These are phyloP conservation scores for Chrysophaeum taylorii DNA, from an alignment of 352 stramenopile species.

Conservation along the genomic window DNA sequence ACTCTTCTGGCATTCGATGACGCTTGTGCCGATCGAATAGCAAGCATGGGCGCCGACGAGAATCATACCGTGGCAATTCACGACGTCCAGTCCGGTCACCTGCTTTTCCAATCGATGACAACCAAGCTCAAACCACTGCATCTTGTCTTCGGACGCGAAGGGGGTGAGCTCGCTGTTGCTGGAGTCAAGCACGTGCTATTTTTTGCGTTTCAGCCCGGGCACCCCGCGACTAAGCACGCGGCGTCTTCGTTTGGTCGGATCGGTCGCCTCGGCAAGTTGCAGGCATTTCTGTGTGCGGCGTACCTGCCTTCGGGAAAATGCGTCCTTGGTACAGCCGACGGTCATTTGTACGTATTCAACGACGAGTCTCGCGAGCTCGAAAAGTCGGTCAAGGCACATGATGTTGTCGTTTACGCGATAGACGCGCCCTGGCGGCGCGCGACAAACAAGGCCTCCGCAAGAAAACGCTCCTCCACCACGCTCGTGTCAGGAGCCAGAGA, in stretches of 20 bases:
- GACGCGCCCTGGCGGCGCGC: constrained; percentile 1
- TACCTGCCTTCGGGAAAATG: constrained; percentile 17
- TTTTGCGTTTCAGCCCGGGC: constrained; percentile 2
- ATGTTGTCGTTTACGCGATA: constrained; percentile 1
- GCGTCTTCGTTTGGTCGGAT: not conserved
- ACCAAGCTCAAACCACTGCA: not conserved
- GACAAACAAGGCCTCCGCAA: not conserved
- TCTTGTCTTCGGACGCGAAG: not conserved
- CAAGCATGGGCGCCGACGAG: constrained; percentile 53
- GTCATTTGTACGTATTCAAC: constrained; percentile 2
- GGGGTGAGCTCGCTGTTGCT: not conserved
- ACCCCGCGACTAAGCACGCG: constrained; percentile 3
- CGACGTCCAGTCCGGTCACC: constrained; percentile 43
- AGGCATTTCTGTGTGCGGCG: not conserved
- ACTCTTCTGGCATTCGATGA: constrained; percentile 1
- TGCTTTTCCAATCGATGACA: not conserved
- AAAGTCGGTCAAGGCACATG: constrained; percentile 8
- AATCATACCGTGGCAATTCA: constrained; percentile 62
- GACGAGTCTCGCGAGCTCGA: not conserved
- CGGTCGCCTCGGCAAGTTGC: not conserved
- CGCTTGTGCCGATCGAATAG: not conserved
- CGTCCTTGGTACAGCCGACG: constrained; percentile 16
- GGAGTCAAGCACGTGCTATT: constrained; percentile 18
- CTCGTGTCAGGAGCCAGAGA: not conserved
- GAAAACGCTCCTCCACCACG: not conserved